Conservation (phyloP, 306 rosid genomes). For the Cucurbita moschata region DNA sequence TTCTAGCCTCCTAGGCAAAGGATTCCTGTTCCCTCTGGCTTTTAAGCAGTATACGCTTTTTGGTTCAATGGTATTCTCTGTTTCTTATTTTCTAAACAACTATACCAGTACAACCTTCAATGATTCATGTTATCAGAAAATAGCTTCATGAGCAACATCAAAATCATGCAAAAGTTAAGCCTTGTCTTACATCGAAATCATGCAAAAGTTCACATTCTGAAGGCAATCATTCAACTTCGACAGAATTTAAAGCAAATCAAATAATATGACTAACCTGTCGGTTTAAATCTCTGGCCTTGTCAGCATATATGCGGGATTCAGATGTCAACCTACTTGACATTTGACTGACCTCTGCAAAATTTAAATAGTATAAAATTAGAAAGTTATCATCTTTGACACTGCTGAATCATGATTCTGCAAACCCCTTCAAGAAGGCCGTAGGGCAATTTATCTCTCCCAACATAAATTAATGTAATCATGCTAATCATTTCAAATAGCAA, state of each 20-base stretch:
- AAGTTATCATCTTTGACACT: background rate
- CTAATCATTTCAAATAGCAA: background rate
- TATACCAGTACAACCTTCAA: background rate
- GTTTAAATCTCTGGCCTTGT: conserved; percentile 83
- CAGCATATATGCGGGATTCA: conserved; percentile 89
- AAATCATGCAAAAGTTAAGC: background rate
- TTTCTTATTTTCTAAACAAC: background rate
- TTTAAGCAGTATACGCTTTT: background rate
- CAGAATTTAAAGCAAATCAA: background rate
- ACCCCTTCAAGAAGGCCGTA: background rate
- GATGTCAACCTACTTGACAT: conserved; percentile 91
- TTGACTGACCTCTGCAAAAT: conserved; percentile 91
- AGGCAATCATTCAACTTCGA: background rate
- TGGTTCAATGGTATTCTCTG: background rate
- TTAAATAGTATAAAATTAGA: background rate
- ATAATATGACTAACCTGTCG: conserved; percentile 52
- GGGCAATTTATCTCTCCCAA: background rate
- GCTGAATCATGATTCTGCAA: background rate
- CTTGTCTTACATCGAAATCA: background rate
- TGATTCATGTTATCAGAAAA: too few species aligned
- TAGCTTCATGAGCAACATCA: background rate
- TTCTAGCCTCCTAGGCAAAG: background rate
- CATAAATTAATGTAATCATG: background rate
- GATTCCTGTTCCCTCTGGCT: background rate
- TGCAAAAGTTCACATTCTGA: background rate